phyloP scores from a whole-genome alignment of 768 basidiomycete species.

The Leccinum longicurvipes region DNA sequence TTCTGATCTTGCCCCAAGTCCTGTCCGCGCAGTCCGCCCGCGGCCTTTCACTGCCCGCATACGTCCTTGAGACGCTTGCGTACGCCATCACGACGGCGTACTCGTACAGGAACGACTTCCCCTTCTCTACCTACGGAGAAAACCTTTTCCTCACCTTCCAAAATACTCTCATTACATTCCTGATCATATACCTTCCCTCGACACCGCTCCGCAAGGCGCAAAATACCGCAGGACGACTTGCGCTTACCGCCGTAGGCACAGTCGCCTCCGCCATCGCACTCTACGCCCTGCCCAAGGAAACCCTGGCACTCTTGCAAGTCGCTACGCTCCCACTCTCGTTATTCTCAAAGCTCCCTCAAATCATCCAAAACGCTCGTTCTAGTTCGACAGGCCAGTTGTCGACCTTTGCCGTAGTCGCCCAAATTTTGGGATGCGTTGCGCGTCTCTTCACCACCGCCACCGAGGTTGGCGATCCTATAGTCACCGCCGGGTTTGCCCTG shows the following conservation, averaged over 20 bases:
- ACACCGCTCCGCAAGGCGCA: constrained; percentile 24
- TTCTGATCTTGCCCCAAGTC: constrained; percentile 42
- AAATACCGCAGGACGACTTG: constrained; percentile 30
- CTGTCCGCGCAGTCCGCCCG: constrained; percentile 70
- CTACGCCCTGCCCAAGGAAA: constrained; percentile 43
- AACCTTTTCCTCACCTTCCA: constrained; percentile 91
- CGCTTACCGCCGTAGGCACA: constrained; percentile 30
- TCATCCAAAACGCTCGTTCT: constrained; percentile 71
- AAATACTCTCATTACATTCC: constrained; percentile 82
- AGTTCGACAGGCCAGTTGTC: constrained; percentile 91
- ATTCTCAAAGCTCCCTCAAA: constrained; percentile 93
- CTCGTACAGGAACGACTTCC: constrained; percentile 79
- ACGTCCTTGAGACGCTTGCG: constrained; percentile 84
- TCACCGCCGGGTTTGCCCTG: constrained; percentile 80
- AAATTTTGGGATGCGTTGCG: constrained; percentile 86
- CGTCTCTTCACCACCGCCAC: constrained; percentile 90
- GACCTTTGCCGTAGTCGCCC: constrained; percentile 85
- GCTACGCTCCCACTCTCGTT: constrained; percentile 88
- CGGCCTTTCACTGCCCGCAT: constrained; percentile 84
- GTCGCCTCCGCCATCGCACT: constrained; percentile 39
- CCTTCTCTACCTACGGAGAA: constrained; percentile 97
- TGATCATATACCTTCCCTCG: constrained; percentile 69
- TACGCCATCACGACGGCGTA: constrained; percentile 91
- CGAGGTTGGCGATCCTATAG: constrained; percentile 80
- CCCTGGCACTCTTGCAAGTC: constrained; percentile 72